Evolutionary conservation across 805 yeast genomes (phyloP), one percentile per base, ranked within the genome.

Genomic region (Zygoascus flipseniorum): DNA sequence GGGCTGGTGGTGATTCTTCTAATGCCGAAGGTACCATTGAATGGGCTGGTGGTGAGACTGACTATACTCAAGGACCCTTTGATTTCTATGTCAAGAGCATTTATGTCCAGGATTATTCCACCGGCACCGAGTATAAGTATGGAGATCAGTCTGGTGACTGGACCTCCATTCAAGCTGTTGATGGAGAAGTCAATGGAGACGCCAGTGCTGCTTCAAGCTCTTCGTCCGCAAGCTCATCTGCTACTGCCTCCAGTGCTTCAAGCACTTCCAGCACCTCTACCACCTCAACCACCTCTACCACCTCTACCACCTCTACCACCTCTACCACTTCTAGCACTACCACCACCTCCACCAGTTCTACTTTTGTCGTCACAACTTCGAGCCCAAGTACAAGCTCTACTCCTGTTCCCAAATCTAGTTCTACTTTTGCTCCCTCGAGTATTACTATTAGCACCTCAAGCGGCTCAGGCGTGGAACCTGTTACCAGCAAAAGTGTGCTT

Each of bases 31-130:
- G 89, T 26, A 83, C 89, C 2, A 78, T 84, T 54, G 76, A 74
- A 52, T 83, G 89, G 89, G 86, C 89, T 1, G 89, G 89, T 35
- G 87, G 86, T 10, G 44, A 54, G 3, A 77, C 85, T 9, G 76
- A 82, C 61, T 82, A 63, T 51, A 48, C 57, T n/a, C 55, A 52
- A 5, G 69, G 68, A 9, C 72, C 72, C 4, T 87, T 82, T 68
- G 63, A 80, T 18, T 84, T 86, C 86, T 63, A 74, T 58, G 75
- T 89, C 59, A 72, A 82, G 62, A 72, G 76, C 3, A 63, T 88
- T 44, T 66, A 75, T 31, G 84, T 86, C n/a, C 72, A 81, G 23
- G 81, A 77, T 59, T 78, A 77, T 62, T 76, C 80, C n/a, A 65
- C 76, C 5, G 81, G 81, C 8, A 52, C 66, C 2, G 62, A 61